These are phyloP conservation scores for Cymbopogon flexuosus DNA, from an alignment of 202 grass and related monocot genomes.

Conservation along the genomic window DNA sequence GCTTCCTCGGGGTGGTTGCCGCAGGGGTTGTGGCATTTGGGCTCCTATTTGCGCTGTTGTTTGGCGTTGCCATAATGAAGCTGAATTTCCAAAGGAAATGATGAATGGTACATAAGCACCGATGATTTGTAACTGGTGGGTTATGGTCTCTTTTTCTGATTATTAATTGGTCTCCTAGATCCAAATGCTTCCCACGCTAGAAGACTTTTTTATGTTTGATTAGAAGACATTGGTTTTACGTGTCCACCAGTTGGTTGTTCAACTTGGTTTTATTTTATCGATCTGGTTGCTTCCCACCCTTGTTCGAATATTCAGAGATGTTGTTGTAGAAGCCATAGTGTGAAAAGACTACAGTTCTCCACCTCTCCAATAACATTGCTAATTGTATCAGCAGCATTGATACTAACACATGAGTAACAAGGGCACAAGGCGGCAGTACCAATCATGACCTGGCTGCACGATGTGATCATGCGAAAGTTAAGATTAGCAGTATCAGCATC, in stretches of 20 bases:
- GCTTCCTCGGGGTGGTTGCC: constrained; percentile 17
- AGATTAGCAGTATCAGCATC: neutral
- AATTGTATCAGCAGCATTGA: neutral
- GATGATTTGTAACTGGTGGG: neutral
- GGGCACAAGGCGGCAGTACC: too few species aligned
- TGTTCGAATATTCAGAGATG: neutral
- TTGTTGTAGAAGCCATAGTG: neutral
- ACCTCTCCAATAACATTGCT: neutral
- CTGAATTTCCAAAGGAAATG: constrained; percentile 47
- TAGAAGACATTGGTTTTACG: neutral
- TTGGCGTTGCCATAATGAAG: constrained; percentile 39
- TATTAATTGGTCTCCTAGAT: neutral
- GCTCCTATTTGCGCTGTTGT: constrained; percentile 37
- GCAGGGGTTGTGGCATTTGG: constrained; percentile 32
- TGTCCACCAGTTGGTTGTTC: neutral
- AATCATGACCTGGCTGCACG: neutral
- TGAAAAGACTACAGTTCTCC: neutral
- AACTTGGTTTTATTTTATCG: neutral
- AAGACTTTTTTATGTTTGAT: neutral
- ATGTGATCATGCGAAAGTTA: neutral
- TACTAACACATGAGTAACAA: neutral
- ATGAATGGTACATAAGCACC: neutral
- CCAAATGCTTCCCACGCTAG: neutral
- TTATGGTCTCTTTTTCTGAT: neutral
- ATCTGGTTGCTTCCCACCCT: neutral